A percentile compares a stretch with the other conserved stretches of the same genome.
Conservation (phyloP, 78 protist species). For the Dictyostelium brefeldianum region DNA sequence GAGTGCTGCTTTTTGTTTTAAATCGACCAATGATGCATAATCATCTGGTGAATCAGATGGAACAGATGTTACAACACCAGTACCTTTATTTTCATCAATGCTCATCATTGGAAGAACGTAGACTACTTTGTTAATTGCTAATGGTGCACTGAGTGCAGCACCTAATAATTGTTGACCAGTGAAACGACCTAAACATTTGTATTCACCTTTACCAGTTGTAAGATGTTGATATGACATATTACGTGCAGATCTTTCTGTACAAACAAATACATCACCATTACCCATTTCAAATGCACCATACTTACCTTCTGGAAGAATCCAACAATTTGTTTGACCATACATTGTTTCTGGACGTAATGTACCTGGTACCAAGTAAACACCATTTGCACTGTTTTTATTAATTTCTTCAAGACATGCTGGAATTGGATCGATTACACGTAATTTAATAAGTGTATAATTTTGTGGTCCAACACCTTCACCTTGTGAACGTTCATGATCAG, state of each 20-base stretch:
- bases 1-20: conserved; percentile 92
- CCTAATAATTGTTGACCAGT: conserved; percentile 96
- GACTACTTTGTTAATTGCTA: conserved; percentile 82
- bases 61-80: conserved; percentile 98
- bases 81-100: conserved; percentile 93
- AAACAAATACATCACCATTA: conserved; percentile 86
- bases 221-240: conserved; percentile 95
- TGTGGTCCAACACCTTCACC: conserved; percentile 98
- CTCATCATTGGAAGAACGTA: conserved; percentile 97
- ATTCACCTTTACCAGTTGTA: conserved; percentile 84
- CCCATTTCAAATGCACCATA: conserved; percentile 95
- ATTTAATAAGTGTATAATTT: conserved; percentile 97
- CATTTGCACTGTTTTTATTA: conserved; percentile 21
- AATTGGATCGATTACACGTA: conserved; percentile 88
- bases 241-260: conserved; percentile 92
- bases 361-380: conserved; percentile 97
- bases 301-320: conserved; percentile 95
- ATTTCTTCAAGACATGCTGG: conserved; percentile 79
- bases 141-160: conserved; percentile 93
- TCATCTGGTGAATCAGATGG: conserved; percentile 99
- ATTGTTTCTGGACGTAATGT: conserved; percentile 99
- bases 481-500: conserved; percentile 99
- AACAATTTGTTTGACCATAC: conserved; percentile 99
- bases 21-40: conserved; percentile 94
- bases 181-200: conserved; percentile 41